Evolutionary conservation across 225 moss, liverwort and hornwort species (phyloP).

Genomic region (Neckera pumila): DNA sequence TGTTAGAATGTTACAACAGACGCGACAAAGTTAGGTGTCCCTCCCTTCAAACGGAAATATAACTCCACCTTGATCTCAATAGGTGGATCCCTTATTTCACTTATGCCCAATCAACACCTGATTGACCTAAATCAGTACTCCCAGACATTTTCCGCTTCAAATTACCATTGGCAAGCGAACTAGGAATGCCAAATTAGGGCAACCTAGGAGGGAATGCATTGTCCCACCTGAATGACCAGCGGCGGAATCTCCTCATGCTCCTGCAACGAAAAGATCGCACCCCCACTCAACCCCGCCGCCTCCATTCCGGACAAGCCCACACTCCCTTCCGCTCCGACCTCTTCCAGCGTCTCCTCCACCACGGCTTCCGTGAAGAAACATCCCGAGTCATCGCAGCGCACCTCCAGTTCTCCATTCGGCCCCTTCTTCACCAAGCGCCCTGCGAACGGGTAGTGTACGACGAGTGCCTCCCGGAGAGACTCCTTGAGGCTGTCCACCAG

Average conservation of each 20-base stretch:
- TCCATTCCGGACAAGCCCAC: conserved; percentile 16
- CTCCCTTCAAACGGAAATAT: background rate
- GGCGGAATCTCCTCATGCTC: conserved; percentile 3
- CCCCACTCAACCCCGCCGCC: background rate
- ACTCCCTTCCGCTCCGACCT: background rate
- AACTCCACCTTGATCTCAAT: background rate
- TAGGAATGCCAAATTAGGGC: background rate
- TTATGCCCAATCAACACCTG: background rate
- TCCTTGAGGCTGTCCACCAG: background rate
- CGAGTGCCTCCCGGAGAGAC: background rate
- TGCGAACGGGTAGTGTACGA: conserved; percentile 23
- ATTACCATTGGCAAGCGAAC: background rate
- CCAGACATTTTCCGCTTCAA: background rate
- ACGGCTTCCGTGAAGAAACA: conserved; percentile 21
- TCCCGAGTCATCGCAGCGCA: conserved; percentile 17
- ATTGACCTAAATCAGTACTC: too few relatives aligned
- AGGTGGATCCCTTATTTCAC: too few relatives aligned
- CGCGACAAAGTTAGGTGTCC: background rate
- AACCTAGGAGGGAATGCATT: background rate
- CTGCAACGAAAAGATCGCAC: background rate
- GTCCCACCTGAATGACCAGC: conserved; percentile 27
- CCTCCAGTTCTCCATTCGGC: background rate
- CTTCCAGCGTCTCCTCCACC: conserved; percentile 18
- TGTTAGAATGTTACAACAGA: too few relatives aligned
- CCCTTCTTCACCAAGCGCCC: background rate